Base-by-base conservation (phyloP, 1,284 basidiomycete genomes). In the Ustilago hordei region DNA sequence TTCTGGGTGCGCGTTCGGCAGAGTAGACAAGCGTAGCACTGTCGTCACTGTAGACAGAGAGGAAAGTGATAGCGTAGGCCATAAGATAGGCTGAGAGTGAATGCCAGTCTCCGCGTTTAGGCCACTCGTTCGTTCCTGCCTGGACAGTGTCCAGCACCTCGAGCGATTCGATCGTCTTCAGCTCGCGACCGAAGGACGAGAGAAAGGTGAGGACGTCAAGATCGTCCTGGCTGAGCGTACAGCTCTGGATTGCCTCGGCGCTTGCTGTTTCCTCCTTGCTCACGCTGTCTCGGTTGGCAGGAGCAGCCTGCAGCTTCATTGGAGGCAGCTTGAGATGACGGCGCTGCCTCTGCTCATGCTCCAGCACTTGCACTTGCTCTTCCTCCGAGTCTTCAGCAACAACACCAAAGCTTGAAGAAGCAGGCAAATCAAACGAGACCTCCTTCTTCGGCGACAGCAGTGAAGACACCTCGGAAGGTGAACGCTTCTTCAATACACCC, bases 181-280 rank as follows among this genome's bases (percentile, higher is more conserved):
- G 31, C 17, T 76, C 52, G n/a, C 66, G 59, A 31, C 78, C 80
- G 19, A 80, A 81, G 15, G 65, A 41, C 2, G 64, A 54, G 12
- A 81, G 66, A 71, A 78, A 81, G 8, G 48, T 47, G 36, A 61
- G 8, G 19, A 81, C 72, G 47, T 81, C 72, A 15, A 66, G 39
- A 47, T 81, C 78, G 32, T 80, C 75, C 48, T 61, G 64, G 23
- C 55, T 41, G 13, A 55, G 41, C 13, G 31, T 38, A 9, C 38
- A 9, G 35, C 23, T 53, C 11, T 53, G 43, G 6, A 3, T 19
- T 19, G n/a, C 45, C 36, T 28, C 34, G 5, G n/a, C 23, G 3
- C 19, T 39, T 13, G 52, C 43, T 11, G 41, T 52, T 19, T 35
- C 55, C 15, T 58, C 56, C 5, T 8, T 52, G 11, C 15, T 3